Base-by-base conservation (phyloP, 306 rosid genomes). In the Albizia julibrissin region DNA sequence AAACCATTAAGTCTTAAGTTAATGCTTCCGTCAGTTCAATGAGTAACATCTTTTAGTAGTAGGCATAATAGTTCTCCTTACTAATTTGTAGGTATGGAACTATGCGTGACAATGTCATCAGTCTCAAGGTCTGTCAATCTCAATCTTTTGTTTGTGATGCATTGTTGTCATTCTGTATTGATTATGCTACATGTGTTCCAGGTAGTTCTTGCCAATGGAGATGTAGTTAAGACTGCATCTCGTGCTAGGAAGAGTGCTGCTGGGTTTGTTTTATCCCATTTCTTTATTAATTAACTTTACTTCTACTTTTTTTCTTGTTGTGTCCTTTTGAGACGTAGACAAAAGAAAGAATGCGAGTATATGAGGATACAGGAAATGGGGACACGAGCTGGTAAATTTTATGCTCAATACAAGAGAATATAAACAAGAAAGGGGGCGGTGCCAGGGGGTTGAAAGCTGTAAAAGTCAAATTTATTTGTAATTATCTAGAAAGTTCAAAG, bases 181-280 rank as follows among this genome's bases (percentile, higher is more conserved):
- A 83, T 80, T 40, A 81, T 76, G 46, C 44, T 85, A 61, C 70
- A 70, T 79, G 59, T 89, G 82, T 80, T 87, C 80, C 86, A 95
- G 98, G 93, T 85, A 78, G 97, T 91, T 83, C 98, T 95, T 83
- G 92, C 98, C 87, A 88, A 92, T 83, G 99, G 99, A 83, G 98
- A 93, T 77, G 77, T 91, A 75, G 94, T 95, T 84, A 89, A 93
- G 92, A 95, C 98, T 3, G 96, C 96, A 78, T 93, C 99, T 80
- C 98, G 98, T 79, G 99, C 98, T 44, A 90, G 98, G 79, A 93
- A 93, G 87, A 95, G 97, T 90, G 96, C 98, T 76, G 99, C 98
- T 24, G 99, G 99, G 99, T 95, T 81, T 46, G 91, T 76, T 82
- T 69, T 50, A 61, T 79, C 66, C 22, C 54, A 58, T 62, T 80